These are phyloP conservation scores for Phytophthora podocarpi DNA, from an alignment of 352 stramenopile species.

Conservation along the genomic window DNA sequence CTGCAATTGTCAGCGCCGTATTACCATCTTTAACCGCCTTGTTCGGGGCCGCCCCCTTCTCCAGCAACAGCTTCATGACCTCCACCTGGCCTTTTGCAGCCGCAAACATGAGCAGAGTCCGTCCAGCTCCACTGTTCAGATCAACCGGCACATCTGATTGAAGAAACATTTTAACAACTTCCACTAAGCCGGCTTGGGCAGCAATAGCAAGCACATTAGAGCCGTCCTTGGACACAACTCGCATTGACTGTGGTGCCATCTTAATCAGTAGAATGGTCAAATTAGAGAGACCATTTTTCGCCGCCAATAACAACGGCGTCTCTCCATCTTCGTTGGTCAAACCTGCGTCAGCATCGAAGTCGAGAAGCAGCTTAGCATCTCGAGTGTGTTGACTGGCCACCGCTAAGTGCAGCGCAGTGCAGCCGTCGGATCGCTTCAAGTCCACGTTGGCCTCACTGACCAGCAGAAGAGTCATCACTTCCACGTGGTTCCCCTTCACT, in stretches of 20 bases:
- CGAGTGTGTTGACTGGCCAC: background rate
- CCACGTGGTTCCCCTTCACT: background rate
- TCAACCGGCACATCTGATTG: background rate
- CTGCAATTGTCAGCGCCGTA: conserved; percentile 26
- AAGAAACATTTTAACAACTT: conserved; percentile 3
- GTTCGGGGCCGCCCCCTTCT: conserved; percentile 5
- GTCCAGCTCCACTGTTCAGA: conserved; percentile 10
- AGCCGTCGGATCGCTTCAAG: conserved; percentile 1
- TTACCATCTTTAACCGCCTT: conserved; percentile 7
- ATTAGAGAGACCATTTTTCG: background rate
- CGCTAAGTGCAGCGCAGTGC: conserved; percentile 10
- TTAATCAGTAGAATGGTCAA: conserved; percentile 1
- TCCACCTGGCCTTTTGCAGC: conserved; percentile 7
- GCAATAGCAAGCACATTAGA: conserved; percentile 4
- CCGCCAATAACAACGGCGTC: conserved; percentile 7
- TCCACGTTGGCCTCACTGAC: background rate
- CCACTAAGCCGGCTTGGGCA: conserved; percentile 3
- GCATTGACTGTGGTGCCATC: background rate
- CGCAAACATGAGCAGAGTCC: conserved; percentile 21
- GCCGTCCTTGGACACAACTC: conserved; percentile 9
- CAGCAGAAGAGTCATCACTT: conserved; percentile 12
- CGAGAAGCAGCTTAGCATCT: background rate
- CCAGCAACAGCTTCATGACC: conserved; percentile 8
- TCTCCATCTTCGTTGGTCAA: background rate
- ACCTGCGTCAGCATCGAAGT: conserved; percentile 5